Base-by-base conservation (phyloP, 1,139 yeast species). In the Saccharomyces hybrid region DNA sequence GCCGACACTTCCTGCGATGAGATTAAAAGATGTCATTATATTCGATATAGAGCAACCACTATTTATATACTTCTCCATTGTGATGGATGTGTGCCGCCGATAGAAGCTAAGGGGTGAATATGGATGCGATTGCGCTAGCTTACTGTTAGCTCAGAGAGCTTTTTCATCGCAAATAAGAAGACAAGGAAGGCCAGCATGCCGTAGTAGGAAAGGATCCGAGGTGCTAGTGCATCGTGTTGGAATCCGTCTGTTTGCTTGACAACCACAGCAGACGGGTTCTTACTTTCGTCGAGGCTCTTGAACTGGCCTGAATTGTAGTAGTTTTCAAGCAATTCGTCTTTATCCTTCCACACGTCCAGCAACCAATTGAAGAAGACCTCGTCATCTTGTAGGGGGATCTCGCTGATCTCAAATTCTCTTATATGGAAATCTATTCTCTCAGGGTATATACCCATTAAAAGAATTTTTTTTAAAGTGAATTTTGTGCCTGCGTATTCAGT, bases 301-400 rank as follows among this genome's bases (percentile, higher is more conserved):
- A 86, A 84, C 4, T 71, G 64, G 3, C 95, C 95, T 4, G 75
- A 71, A 29, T 71, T 65, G 63, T 81, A 83, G 64, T 80, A 87
- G 44, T 71, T 66, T n/a, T 77, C 81, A 81, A 90, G 75, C 54
- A 84, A 68, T 51, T 69, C 69, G 68, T 91, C 97, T 69, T 91
- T 91, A 58, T 81, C 84, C 48, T 74, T 68, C 96, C 96, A 91
- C 13, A 80, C 70, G 2, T 76, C 71, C 58, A 76, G 76, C 49
- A 91, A 71, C 98, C 98, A 91, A 31, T 76, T 70, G 57, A 85
- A 89, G 66, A 90, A 88, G 50, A 76, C 75, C 50, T 75, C 76
- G 14, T 78, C 78, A 57, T 76, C 77, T 7, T 83, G 84, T 54
- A 82, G 68, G 1, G 95, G 93, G 20, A 90, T 84, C 26, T 84